Evolutionary conservation across 2,329 filamentous ascomycete species (phyloP).

Genomic region (Trichoderma gracile): DNA sequence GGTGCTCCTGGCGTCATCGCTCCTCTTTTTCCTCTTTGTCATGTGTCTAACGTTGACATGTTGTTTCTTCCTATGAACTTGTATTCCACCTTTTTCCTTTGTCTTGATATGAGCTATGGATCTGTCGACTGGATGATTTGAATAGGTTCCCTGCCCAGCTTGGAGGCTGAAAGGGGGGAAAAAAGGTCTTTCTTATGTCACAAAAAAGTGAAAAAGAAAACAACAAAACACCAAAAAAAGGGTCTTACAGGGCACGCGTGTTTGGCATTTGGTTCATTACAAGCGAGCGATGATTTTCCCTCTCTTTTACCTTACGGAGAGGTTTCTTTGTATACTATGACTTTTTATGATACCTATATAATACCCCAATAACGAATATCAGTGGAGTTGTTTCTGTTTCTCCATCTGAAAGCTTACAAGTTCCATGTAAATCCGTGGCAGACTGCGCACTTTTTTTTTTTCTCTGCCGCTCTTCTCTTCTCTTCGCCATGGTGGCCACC

Average conservation of each 20-base stretch:
- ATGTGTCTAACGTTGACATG: not conserved
- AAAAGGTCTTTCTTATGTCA: not conserved
- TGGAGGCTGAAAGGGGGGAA: slow-evolving; percentile 6
- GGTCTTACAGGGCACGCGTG: not conserved
- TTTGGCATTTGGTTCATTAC: slow-evolving; percentile 15
- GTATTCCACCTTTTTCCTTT: slow-evolving; percentile 17
- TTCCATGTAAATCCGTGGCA: not conserved
- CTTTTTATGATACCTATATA: slow-evolving; percentile 18
- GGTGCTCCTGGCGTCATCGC: not conserved
- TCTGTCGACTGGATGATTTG: not conserved
- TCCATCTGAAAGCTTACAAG: not conserved
- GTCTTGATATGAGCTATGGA: slow-evolving; percentile 14
- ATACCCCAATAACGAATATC: slow-evolving; percentile 20
- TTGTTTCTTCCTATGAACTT: not conserved
- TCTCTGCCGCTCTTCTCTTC: not conserved
- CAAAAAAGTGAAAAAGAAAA: slow-evolving; percentile 11
- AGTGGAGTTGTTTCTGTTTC: slow-evolving; percentile 3
- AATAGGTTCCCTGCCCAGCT: slow-evolving; percentile 12
- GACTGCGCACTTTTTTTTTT: slow-evolving; percentile 18
- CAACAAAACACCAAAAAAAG: not conserved
- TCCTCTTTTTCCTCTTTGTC: not conserved
- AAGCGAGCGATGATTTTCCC: slow-evolving; percentile 16
- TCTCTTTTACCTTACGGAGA: not conserved
- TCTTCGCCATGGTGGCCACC: not conserved
- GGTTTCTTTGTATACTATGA: slow-evolving; percentile 16